These are phyloP conservation scores for Mucor saturninus DNA, from an alignment of 371 early-diverging fungal species.

Conservation along the genomic window DNA sequence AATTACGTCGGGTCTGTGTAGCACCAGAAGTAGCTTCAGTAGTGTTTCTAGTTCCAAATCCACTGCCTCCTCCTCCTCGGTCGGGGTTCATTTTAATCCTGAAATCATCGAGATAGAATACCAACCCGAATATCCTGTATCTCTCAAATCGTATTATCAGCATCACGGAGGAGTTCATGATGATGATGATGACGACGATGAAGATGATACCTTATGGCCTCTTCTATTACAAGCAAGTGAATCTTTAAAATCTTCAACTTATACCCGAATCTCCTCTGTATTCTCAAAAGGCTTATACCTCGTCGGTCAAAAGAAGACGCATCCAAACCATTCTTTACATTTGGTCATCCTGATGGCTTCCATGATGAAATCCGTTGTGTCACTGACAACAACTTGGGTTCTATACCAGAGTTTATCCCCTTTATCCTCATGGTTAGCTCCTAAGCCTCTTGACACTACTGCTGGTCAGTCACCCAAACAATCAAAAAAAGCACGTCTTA, in stretches of 20 bases:
- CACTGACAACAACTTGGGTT: constrained; percentile 30
- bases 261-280: constrained; percentile 2
- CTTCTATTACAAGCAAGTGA: constrained; percentile 7
- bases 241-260: constrained; percentile 14
- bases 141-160: constrained; percentile 10
- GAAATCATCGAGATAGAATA: constrained; percentile 39
- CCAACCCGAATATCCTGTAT: constrained; percentile 34
- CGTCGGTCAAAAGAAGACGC: neutral
- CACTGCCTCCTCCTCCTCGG: neutral
- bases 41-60: constrained; percentile 10
- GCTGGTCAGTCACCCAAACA: constrained; percentile 23
- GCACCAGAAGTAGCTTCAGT: constrained; percentile 19
- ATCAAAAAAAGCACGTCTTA: constrained; percentile 15
- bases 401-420: constrained; percentile 28
- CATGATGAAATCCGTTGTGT: constrained; percentile 26
- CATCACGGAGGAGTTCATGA: neutral
- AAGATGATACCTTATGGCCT: constrained; percentile 23
- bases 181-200: constrained; percentile 14
- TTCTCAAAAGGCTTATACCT: constrained; percentile 8
- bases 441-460: constrained; percentile 7
- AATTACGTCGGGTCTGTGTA: constrained; percentile 1
- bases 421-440: constrained; percentile 17
- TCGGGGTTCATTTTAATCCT: constrained; percentile 38
- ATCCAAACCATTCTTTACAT: constrained; percentile 4
- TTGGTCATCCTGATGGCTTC: constrained; percentile 15